Evolutionary conservation across 805 yeast genomes (phyloP), one percentile per base, ranked within the genome.

Genomic region (Candida nanaspora): DNA sequence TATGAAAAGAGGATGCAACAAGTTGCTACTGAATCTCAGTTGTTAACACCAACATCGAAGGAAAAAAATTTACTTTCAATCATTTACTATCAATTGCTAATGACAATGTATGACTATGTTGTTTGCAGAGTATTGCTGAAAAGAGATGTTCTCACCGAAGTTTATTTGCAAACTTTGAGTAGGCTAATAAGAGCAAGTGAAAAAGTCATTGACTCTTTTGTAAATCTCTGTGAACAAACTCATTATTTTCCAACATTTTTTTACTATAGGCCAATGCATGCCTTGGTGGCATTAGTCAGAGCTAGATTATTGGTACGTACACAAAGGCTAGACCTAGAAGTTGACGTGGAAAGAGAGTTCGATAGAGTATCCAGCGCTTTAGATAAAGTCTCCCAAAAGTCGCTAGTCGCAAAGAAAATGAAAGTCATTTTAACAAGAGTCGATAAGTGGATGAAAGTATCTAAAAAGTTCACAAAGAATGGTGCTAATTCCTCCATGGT

Each of bases 401-500:
- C 61, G 33, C 52, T 59, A 32, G 68, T 63, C 22, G 66, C 64
- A 0, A 37, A 40, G 18, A 61, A 57, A 44, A 63, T 63, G 68
- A 42, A 55, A 3, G 53, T 56, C 36, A 62, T 63, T 7, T 47
- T 63, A 37, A 51, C 62, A 8, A 51, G 66, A 33, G 56, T 63
- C n/a, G 55, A 61, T 15, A 61, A 58, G 46, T 63, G 68, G 68
- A 63, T 63, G 68, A 57, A 58, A 30, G 62, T 62, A 16, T 61
- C 66, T 14, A 55, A 52, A 39, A 55, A 52, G 27, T 62, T 66
- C 47, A 53, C 55, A n/a, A 61, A 73, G 44, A 69, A 65, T 25
- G 80, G 81, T 15, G 80, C 78, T 33, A 62, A 68, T n/a, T 70
- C 71, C 44, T 79, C 81, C 13, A 74, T 76, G 61, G 62, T 76